Base-by-base conservation (phyloP, 2,329 filamentous ascomycete species). In the Neonectria magnoliae region DNA sequence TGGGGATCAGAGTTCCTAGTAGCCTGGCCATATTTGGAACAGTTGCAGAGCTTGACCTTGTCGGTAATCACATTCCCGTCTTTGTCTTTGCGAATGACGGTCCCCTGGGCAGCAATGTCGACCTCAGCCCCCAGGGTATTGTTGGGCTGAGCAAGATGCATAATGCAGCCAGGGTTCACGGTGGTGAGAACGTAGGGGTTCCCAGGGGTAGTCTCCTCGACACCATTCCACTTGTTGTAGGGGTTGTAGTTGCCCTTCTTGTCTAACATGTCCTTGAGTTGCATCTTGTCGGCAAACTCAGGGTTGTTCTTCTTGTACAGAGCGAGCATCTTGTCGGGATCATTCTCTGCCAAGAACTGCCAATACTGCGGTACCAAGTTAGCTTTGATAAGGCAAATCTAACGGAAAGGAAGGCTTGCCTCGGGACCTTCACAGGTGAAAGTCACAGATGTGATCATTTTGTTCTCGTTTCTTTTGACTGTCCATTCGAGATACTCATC, bases 401-500 rank as follows among this genome's bases (percentile, higher is more conserved):
- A 33, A 14, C 47, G 18, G 48, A 18, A 20, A 6, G 11, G 5
- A 3, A 16, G 25, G 44, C 55, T 16, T 20, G 59, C 61, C 56
- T 64, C 61, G 1, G 61, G 61, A 8, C 56, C 48, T 47, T 64
- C 61, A 18, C 61, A 59, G 16, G 55, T 64, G 22, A 55, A 64
- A 14, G 48, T 55, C 4, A 55, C 61, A 41, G 31, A 54, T 20
- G 38, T 9, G 6, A 64, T 60, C 13, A 44, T 53, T 14, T 27
- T 25, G n/a, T 64, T 20, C 8, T 36, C 31, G 25, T 64, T 20
- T 22, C 6, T 58, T 25, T 60, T 54, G 16, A 64, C 61, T 9
- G 61, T 53, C 61, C 61, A 64, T 29, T 64, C 61, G 6, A 58
- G 42, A 29, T 64, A 64, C 33, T 64, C 61, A 22, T 64, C 61